phyloP scores from a whole-genome alignment of 768 basidiomycete genomes.

The Phlebiopsis gigantea region DNA sequence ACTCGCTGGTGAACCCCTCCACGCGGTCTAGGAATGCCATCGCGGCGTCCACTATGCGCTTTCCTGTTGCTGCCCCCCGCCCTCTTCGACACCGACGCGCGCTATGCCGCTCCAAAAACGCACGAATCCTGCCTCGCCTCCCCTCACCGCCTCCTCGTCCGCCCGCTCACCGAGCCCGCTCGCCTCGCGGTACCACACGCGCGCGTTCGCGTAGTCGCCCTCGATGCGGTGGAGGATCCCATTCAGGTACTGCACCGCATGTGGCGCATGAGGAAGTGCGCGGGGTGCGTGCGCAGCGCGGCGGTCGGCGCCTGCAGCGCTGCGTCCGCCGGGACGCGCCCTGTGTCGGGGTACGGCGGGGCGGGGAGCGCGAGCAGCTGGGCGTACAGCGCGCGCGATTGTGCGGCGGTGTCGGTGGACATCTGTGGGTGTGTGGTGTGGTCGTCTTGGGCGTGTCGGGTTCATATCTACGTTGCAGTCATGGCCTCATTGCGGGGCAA shows the following conservation, averaged over 20 bases:
- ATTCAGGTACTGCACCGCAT: slow-evolving; percentile 1
- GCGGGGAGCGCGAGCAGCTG: neutral
- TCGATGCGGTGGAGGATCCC: slow-evolving; percentile 1
- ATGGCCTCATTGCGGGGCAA: too few relatives aligned
- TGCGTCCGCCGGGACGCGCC: neutral
- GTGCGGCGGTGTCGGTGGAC: neutral
- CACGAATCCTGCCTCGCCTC: neutral
- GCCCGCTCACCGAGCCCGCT: neutral
- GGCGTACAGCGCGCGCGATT: neutral
- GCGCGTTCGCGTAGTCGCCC: slow-evolving; percentile 1
- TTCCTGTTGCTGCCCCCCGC: neutral
- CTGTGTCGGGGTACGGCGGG: neutral
- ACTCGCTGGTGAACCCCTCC: neutral
- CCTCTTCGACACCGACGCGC: neutral
- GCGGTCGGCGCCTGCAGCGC: neutral
- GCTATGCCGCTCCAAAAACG: neutral
- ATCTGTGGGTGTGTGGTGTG: neutral
- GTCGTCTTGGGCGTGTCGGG: too few relatives aligned
- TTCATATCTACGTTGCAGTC: too few relatives aligned
- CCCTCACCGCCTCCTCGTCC: neutral
- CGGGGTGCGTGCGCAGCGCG: slow-evolving; percentile 18
- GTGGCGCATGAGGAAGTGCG: slow-evolving; percentile 15
- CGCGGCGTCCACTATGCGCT: neutral
- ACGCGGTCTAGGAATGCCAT: neutral
- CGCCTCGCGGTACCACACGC: slow-evolving; percentile 1